Evolutionary conservation across 129 eudicot genomes (phyloP).

Genomic region (Lactuca saligna): DNA sequence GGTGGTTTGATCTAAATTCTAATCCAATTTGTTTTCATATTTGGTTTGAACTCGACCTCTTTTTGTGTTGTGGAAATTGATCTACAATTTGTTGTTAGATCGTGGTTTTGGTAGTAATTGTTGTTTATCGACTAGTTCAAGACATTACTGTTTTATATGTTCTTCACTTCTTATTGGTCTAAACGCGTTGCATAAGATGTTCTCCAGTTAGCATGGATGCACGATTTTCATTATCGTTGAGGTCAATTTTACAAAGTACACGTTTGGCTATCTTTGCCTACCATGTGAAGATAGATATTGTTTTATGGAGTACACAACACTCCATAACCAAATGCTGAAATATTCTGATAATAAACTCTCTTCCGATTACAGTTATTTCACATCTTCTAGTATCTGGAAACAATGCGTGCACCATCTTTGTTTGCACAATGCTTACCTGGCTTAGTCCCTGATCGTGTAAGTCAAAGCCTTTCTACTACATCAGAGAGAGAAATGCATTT

Average conservation of each 20-base stretch:
- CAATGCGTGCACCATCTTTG: constrained; percentile 74
- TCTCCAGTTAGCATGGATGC: not conserved
- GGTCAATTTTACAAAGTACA: not conserved
- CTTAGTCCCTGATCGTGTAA: constrained; percentile 56
- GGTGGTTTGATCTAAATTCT: not conserved
- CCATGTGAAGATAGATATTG: not conserved
- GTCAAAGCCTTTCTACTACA: constrained; percentile 42
- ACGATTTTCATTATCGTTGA: not conserved
- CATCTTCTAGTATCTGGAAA: constrained; percentile 8
- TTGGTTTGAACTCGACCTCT: not conserved
- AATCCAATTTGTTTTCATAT: not conserved
- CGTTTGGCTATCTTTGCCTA: not conserved
- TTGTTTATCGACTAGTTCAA: not conserved
- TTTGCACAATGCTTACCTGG: constrained; percentile 84
- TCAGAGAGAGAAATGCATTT: constrained; percentile 67
- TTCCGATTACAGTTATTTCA: constrained; percentile 16
- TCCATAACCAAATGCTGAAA: no score
- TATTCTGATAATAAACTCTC: constrained; percentile 11
- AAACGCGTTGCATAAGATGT: not conserved
- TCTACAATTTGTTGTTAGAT: not conserved
- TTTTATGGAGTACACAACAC: not conserved
- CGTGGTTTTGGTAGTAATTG: constrained; percentile 9
- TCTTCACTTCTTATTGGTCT: not conserved
- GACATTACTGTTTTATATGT: not conserved
- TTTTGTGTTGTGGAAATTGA: constrained; percentile 6